Evolutionary conservation across 1,139 yeast genomes (phyloP).

Genomic region (Yamadazyma buinensis): DNA sequence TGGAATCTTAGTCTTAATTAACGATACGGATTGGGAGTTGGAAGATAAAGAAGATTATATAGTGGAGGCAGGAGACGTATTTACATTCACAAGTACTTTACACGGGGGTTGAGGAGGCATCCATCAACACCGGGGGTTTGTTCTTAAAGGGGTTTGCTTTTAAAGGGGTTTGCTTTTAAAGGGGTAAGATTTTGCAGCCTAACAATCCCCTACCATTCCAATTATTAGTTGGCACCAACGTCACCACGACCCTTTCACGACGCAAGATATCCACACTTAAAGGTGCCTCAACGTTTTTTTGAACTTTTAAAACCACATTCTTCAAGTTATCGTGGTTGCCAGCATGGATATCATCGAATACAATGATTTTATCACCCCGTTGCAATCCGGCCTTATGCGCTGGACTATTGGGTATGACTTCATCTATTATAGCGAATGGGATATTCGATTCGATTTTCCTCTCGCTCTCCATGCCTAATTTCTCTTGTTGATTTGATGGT

Average conservation of each 20-base stretch:
- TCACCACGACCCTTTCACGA: conserved; percentile 18
- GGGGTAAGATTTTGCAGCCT: conserved; percentile 64
- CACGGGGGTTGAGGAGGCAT: conserved; percentile 83
- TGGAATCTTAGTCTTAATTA: conserved; percentile 85
- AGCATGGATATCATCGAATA: conserved; percentile 52
- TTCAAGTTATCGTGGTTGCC: conserved; percentile 46
- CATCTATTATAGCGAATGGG: conserved; percentile 58
- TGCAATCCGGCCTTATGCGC: conserved; percentile 39
- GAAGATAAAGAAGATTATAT: conserved; percentile 84
- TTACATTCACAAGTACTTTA: conserved; percentile 87
- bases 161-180: conserved; percentile 10
- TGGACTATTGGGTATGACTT: conserved; percentile 48
- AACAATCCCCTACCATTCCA: conserved; percentile 75
- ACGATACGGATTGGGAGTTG: conserved; percentile 96
- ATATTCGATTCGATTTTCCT: conserved; percentile 14
- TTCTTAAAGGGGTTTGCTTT: no score
- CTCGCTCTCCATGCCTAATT: background rate
- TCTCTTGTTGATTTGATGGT: background rate
- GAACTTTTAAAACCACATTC: conserved; percentile 33
- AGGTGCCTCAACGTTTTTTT: conserved; percentile 20
- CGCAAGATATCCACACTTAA: conserved; percentile 37
- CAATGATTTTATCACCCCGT: conserved; percentile 47
- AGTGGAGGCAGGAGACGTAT: conserved; percentile 69
- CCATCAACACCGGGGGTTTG: no score
- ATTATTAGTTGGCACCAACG: conserved; percentile 47